Evolutionary conservation across 2,329 filamentous ascomycete genomes (phyloP), one percentile per base, ranked within the genome.

Genomic region (Chrysoporthe puriensis): DNA sequence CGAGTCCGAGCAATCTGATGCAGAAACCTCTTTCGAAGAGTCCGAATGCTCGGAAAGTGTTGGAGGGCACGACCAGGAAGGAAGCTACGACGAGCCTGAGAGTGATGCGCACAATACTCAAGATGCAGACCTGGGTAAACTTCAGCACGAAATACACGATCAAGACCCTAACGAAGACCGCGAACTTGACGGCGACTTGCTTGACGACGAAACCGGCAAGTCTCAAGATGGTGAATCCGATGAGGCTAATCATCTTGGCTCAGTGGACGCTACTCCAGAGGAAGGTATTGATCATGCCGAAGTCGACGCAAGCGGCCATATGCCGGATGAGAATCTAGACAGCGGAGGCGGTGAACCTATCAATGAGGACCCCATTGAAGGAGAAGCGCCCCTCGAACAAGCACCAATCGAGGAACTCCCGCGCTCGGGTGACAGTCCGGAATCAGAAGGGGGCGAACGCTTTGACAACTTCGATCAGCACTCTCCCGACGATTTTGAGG

Each of bases 401-500:
- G 13, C 13, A 16, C 4, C 7, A 9, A 3, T 58, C 18, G 56
- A 21, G 8, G 56, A 58, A 58, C 9, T 8, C 3, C n/a, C 57
- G 5, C n/a, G 6, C 40, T n/a, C 52, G 16, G 54, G 14, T 21
- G 54, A 57, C 32, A 57, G 32, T 40, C 14, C 40, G 16, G 32
- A 62, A 42, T 6, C 32, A 32, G 32, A 36, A 5, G 60, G 11
- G 26, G 9, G 36, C 11, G 5, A 34, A 21, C 42, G 32, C 7
- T 14, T 67, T 18, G 52, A 63, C 16, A 52, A 58, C 9, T 52
- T 57, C 5, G 43, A 58, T 32, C 43, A 42, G 16, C 64, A 21
- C 1, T 34, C 56, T 43, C 18, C 43, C 4, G n/a, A 11, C 7
- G 26, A 26, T 26, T 26, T 26, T 26, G 26, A 26, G 26, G 60